These are phyloP conservation scores for Chaetomiaceae sp. DNA, from an alignment of 2,329 filamentous ascomycete genomes.

Conservation along the genomic window DNA sequence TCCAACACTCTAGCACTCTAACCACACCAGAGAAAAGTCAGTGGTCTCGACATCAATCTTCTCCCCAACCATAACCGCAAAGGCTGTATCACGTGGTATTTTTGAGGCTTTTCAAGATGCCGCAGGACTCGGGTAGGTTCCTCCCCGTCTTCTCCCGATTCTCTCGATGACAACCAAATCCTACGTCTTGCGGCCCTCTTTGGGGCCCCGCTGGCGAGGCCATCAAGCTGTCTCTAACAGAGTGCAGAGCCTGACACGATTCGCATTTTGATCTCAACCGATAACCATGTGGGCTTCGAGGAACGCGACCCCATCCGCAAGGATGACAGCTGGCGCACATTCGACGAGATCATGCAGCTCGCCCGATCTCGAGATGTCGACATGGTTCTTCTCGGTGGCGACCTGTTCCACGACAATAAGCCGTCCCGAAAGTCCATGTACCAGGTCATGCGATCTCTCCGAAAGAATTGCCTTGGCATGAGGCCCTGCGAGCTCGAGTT, in stretches of 20 bases:
- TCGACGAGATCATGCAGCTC: slow-evolving; percentile 90
- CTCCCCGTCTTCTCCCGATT: background rate
- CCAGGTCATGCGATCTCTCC: slow-evolving; percentile 91
- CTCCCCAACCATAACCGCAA: background rate
- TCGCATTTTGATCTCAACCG: slow-evolving; percentile 86
- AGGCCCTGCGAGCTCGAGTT: slow-evolving; percentile 95
- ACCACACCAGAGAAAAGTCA: background rate
- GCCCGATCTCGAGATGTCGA: slow-evolving; percentile 88
- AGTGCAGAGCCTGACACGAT: slow-evolving; percentile 69
- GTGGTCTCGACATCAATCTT: background rate
- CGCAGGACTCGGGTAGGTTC: slow-evolving; percentile 25
- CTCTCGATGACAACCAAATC: background rate
- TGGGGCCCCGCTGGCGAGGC: too few species aligned
- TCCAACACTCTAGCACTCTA: background rate
- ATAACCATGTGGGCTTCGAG: slow-evolving; percentile 96
- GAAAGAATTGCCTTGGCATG: slow-evolving; percentile 90
- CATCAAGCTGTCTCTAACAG: slow-evolving; percentile 8
- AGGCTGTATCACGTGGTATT: background rate
- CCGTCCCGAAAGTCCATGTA: slow-evolving; percentile 94
- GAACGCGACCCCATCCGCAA: slow-evolving; percentile 92
- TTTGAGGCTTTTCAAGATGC: slow-evolving; percentile 21
- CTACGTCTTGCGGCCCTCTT: background rate
- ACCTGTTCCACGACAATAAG: slow-evolving; percentile 97
- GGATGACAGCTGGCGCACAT: slow-evolving; percentile 93
- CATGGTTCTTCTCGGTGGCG: slow-evolving; percentile 92